Evolutionary conservation across 2,329 filamentous ascomycete species (phyloP).

Genomic region (Intubia oerlemansii): DNA sequence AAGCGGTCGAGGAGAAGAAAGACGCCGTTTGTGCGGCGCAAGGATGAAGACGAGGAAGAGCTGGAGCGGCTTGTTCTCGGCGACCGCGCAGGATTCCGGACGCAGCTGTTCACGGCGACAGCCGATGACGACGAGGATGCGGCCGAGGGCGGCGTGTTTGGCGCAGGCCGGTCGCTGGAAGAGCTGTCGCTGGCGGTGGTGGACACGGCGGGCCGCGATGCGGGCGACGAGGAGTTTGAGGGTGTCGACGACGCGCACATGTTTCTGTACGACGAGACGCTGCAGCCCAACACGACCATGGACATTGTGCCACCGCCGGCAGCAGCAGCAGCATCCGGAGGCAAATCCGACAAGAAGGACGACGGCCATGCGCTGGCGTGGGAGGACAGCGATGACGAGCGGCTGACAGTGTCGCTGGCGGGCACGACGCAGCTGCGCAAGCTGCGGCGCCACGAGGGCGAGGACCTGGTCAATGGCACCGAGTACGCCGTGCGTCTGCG

Average conservation of each 20-base stretch:
- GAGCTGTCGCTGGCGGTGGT: slow-evolving; percentile 11
- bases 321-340: slow-evolving; percentile 11
- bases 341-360: slow-evolving; percentile 14
- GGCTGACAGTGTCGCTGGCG: slow-evolving; percentile 63
- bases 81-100: slow-evolving; percentile 60
- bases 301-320: too few relatives aligned
- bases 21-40: slow-evolving; percentile 15
- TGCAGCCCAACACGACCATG: slow-evolving; percentile 2
- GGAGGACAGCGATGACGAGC: slow-evolving; percentile 93
- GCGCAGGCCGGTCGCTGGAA: slow-evolving; percentile 16
- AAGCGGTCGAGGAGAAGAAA: slow-evolving; percentile 19
- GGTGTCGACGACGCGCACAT: slow-evolving; percentile 58
- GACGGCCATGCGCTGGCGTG: slow-evolving; percentile 39
- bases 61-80: slow-evolving; percentile 80
- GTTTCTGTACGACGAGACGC: slow-evolving; percentile 51
- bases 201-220: slow-evolving; percentile 7
- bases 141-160: slow-evolving; percentile 4
- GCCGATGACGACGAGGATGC: slow-evolving; percentile 20
- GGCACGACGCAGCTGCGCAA: slow-evolving; percentile 59
- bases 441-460: slow-evolving; percentile 55
- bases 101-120: slow-evolving; percentile 36
- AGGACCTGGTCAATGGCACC: slow-evolving; percentile 68
- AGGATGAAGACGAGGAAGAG: slow-evolving; percentile 67
- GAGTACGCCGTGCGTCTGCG: slow-evolving; percentile 70
- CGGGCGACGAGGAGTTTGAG: slow-evolving; percentile 8